These are phyloP conservation scores for Xerocomus nothofagi DNA, from an alignment of 1,284 basidiomycete genomes.

Conservation along the genomic window DNA sequence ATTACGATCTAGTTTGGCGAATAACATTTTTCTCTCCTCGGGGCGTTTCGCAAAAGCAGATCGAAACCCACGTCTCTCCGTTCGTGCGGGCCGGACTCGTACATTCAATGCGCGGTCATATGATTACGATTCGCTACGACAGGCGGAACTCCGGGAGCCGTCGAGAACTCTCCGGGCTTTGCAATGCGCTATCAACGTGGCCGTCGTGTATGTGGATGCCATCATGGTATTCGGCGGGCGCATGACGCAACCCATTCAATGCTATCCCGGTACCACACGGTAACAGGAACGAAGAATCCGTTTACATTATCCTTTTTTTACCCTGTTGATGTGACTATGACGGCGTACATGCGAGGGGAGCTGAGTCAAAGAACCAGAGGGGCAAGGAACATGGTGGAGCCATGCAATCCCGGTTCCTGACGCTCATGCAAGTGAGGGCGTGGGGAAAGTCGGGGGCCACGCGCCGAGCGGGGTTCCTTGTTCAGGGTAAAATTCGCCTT, in stretches of 20 bases:
- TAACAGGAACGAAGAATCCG: background rate
- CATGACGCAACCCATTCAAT: conserved; percentile 4
- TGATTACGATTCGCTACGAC: background rate
- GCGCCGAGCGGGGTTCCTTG: background rate
- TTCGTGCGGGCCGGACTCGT: background rate
- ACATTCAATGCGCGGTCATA: background rate
- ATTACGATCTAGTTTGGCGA: background rate
- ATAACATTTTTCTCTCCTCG: background rate
- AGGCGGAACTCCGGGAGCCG: background rate
- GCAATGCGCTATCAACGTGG: background rate
- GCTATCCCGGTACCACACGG: background rate
- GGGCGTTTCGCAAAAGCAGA: background rate
- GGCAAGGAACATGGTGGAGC: conserved; percentile 11
- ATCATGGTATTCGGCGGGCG: background rate
- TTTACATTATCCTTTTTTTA: conserved; percentile 6
- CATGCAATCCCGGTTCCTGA: conserved; percentile 3
- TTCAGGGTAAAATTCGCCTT: background rate
- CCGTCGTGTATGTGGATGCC: background rate
- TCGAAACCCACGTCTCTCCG: background rate
- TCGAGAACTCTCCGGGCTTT: background rate
- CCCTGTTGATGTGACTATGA: conserved; percentile 20
- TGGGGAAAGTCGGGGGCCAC: background rate
- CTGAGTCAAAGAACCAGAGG: background rate
- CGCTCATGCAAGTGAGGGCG: background rate
- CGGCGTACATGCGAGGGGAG: conserved; percentile 4